Percentiles rank a stretch among this genome's conserved stretches.
These are phyloP conservation scores for Carallia brachiata DNA, from an alignment of 345 rosid species.

Conservation along the genomic window DNA sequence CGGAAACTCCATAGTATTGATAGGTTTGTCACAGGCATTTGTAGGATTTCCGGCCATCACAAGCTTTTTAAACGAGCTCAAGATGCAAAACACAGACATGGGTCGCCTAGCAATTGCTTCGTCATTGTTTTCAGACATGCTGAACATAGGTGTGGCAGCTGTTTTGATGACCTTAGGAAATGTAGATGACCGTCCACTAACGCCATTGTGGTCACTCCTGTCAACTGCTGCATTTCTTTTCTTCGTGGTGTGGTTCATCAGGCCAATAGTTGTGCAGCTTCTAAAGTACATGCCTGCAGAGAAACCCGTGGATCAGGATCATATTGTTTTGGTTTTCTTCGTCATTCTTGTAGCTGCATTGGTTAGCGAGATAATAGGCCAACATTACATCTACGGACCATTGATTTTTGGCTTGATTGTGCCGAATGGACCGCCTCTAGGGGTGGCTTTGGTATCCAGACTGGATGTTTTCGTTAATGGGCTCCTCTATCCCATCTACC, in stretches of 20 bases:
- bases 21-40: conserved; percentile 9
- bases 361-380: conserved; percentile 8
- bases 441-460: conserved; percentile 3
- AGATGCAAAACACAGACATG: conserved; percentile 14
- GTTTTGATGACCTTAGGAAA: not conserved
- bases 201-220: not conserved
- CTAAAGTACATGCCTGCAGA: not conserved
- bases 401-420: conserved; percentile 4
- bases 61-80: conserved; percentile 3
- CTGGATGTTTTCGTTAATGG: conserved; percentile 4
- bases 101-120: conserved; percentile 10
- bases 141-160: not conserved
- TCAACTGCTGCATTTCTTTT: not conserved
- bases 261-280: not conserved
- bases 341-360: not conserved
- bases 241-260: not conserved
- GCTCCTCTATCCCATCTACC: conserved; percentile 11
- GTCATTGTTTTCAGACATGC: not conserved
- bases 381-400: conserved; percentile 12
- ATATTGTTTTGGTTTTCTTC: not conserved
- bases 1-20: not conserved
- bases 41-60: conserved; percentile 2
- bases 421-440: conserved; percentile 18
- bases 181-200: not conserved
- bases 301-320: not conserved